These are phyloP conservation scores for Fusarium sarcochroum DNA, from an alignment of 2,329 filamentous ascomycete genomes.

Conservation along the genomic window DNA sequence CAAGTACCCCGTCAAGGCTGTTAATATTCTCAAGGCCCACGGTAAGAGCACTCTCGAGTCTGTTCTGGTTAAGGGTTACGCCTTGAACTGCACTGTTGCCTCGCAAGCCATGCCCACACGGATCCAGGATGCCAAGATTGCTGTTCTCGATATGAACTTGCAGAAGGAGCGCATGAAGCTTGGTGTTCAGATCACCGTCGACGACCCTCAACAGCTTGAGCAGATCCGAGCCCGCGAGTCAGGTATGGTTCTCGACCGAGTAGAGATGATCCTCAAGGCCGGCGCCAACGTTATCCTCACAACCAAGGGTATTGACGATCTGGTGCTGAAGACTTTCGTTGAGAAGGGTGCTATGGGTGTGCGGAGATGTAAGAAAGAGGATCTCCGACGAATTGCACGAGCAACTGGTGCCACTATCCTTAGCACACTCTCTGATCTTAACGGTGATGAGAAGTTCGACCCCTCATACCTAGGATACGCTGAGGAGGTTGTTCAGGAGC, in stretches of 20 bases:
- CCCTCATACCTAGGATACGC: slow-evolving; percentile 89
- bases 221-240: slow-evolving; percentile 95
- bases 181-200: slow-evolving; percentile 97
- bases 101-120: slow-evolving; percentile 98
- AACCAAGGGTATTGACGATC: slow-evolving; percentile 98
- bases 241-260: slow-evolving; percentile 91
- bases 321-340: slow-evolving; percentile 93
- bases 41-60: slow-evolving; percentile 94
- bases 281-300: slow-evolving; percentile 97
- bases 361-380: slow-evolving; percentile 98
- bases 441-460: slow-evolving; percentile 97
- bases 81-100: slow-evolving; percentile 97
- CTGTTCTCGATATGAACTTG: slow-evolving; percentile 96
- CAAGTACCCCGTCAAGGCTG: slow-evolving; percentile 99
- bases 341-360: slow-evolving; percentile 97
- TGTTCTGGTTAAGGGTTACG: slow-evolving; percentile 93
- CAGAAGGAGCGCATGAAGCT: slow-evolving; percentile 99
- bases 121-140: slow-evolving; percentile 95
- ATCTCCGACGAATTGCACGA: slow-evolving; percentile 93
- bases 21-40: slow-evolving; percentile 98
- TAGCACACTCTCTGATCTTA: slow-evolving; percentile 93
- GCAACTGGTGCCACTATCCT: slow-evolving; percentile 95
- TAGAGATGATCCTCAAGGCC: slow-evolving; percentile 98
- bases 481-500: slow-evolving; percentile 97
- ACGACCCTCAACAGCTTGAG: slow-evolving; percentile 96